Conservation (phyloP, 257 asterid species). For the Buddleja alternifolia region DNA sequence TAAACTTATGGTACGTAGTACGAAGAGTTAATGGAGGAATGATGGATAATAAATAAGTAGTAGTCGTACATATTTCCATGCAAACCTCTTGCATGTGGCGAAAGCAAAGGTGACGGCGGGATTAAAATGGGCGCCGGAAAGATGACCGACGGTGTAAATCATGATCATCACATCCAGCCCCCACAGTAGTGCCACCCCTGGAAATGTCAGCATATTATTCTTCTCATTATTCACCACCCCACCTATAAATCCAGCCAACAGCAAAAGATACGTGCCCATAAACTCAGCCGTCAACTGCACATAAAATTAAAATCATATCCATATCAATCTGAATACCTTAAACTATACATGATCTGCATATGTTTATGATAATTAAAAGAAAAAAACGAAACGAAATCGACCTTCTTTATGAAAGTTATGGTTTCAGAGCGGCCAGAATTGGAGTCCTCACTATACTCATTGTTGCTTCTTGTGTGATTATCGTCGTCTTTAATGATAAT, state of each 20-base stretch:
- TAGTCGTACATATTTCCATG: conserved; percentile 40
- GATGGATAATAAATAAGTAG: background rate
- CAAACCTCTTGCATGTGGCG: conserved; percentile 47
- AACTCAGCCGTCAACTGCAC: conserved; percentile 48
- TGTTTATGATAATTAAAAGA: background rate
- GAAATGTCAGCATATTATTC: conserved; percentile 41
- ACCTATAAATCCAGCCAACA: conserved; percentile 46
- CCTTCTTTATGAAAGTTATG: conserved; percentile 48
- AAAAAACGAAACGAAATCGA: background rate
- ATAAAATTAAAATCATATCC: background rate
- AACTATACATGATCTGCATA: too few relatives aligned
- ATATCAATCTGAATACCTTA: too few relatives aligned
- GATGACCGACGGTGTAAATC: conserved; percentile 50
- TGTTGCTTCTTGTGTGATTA: background rate
- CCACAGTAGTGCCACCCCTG: conserved; percentile 48
- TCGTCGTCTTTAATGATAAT: background rate
- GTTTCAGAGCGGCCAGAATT: conserved; percentile 1
- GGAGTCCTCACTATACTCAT: too few relatives aligned
- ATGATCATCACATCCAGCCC: conserved; percentile 52
- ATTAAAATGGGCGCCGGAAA: conserved; percentile 61
- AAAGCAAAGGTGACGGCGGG: conserved; percentile 57
- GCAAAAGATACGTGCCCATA: conserved; percentile 46
- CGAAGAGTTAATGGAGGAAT: too few relatives aligned
- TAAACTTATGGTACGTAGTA: background rate
- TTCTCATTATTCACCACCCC: conserved; percentile 42